Evolutionary conservation across 2,329 filamentous ascomycete genomes (phyloP), one percentile per base, ranked within the genome.

Genomic region (Aphanocladium album): DNA sequence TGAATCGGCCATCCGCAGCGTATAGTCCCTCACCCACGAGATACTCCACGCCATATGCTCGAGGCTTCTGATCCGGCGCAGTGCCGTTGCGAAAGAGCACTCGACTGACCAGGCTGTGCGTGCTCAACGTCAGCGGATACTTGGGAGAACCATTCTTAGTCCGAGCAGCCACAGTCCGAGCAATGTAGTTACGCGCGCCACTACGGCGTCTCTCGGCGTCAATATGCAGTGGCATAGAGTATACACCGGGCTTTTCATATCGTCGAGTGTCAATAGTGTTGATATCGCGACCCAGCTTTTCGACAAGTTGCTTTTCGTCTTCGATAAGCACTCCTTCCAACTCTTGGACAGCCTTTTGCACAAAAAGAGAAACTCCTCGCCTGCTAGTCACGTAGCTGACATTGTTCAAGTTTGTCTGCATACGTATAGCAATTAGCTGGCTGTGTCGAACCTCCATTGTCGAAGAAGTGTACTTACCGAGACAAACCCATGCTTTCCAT

Each of bases 91-190:
- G 6, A 54, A 77, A 74, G 47, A 72, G 66, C 5, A 77, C 68
- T 56, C 71, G 72, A 19, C 73, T 76, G 53, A 72, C 75, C 3
- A 77, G 66, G 6, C 71, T 74, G 52, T 75, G 67, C 0, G 70
- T 66, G 47, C 70, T 68, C 21, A 75, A 37, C 61, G 77, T 73
- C 65, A 84, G 61, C 67, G 81, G 45, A 74, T 83, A 68, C 69
- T 73, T 79, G 61, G 78, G 74, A 17, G 74, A 75, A 33, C 76
- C 64, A 68, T 81, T 58, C 72, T 73, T 4, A 69, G 81, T 61
- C 68, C 77, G 67, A 74, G 73, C 60, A 63, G 80, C 62, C 68
- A 79, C 27, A 0, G 64, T 67, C 7, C 66, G 60, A 0, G 58
- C 30, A 6, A 70, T 45, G 53, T 64, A 67, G 17, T 57, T 51